Conservation (phyloP, 2,329 filamentous ascomycete genomes). For the Xylaria sp. region DNA sequence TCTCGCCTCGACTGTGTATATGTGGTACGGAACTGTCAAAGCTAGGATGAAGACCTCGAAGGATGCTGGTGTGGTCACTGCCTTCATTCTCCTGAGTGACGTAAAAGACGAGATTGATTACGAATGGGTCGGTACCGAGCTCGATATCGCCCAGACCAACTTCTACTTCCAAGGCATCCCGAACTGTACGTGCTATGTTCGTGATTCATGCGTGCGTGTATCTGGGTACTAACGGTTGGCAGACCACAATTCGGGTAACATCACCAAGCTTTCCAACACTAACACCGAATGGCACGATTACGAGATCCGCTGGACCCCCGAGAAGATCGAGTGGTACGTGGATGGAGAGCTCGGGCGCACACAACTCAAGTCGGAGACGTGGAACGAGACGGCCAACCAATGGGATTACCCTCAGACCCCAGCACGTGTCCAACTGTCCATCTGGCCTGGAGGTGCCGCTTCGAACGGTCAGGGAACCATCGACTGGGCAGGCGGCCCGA, state of each 20-base stretch:
- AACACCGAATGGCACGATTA: constrained; percentile 85
- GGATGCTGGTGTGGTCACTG: constrained; percentile 89
- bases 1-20: constrained; percentile 80
- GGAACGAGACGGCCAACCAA: constrained; percentile 80
- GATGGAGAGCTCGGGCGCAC: constrained; percentile 80
- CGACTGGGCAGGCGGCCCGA: constrained; percentile 87
- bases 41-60: constrained; percentile 84
- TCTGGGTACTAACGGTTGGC: constrained; percentile 31
- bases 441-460: constrained; percentile 89
- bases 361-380: constrained; percentile 78
- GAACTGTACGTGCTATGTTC: constrained; percentile 69
- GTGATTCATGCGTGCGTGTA: background rate
- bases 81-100: constrained; percentile 93
- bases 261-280: constrained; percentile 68
- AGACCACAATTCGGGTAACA: constrained; percentile 80
- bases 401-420: constrained; percentile 93
- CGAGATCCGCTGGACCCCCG: constrained; percentile 90
- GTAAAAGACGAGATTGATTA: constrained; percentile 99
- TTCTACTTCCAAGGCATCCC: constrained; percentile 96
- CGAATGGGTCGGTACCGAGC: constrained; percentile 86
- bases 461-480: constrained; percentile 84
- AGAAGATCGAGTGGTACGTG: constrained; percentile 83
- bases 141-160: constrained; percentile 84
- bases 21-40: constrained; percentile 96
- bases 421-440: constrained; percentile 85